Conservation (phyloP, 495 filamentous ascomycete species). For the Aspergillus carlsbadensis region DNA sequence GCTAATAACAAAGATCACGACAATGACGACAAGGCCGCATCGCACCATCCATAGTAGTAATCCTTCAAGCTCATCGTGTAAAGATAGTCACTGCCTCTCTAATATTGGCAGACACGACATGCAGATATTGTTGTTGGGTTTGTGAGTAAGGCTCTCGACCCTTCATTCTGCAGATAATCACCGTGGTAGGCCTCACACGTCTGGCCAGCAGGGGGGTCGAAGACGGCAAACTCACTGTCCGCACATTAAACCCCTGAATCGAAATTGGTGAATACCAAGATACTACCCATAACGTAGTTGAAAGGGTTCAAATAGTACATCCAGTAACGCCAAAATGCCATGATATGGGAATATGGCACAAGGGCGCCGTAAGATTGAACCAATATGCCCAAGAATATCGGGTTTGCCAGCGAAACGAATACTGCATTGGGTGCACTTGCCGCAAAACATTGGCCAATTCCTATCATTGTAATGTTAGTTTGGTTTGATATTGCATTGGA, state of each 20-base stretch:
- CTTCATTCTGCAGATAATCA: conserved; percentile 47
- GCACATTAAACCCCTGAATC: conserved; percentile 57
- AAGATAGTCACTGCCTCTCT: conserved; percentile 38
- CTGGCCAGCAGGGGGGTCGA: conserved; percentile 49
- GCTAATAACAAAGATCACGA: conserved; percentile 45
- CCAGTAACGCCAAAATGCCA: conserved; percentile 69
- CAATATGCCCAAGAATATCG: conserved; percentile 57
- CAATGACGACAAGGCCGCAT: conserved; percentile 42
- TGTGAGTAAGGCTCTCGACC: conserved; percentile 52
- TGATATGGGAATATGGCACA: conserved; percentile 49
- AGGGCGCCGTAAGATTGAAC: conserved; percentile 59
- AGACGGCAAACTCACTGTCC: conserved; percentile 53
- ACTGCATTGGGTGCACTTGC: conserved; percentile 58
- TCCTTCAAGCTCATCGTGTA: conserved; percentile 36
- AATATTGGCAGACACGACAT: conserved; percentile 61
- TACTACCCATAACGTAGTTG: conserved; percentile 62
- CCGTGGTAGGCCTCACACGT: conserved; percentile 57
- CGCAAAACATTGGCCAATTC: conserved; percentile 63
- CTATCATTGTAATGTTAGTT: too few relatives aligned
- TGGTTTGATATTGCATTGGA: too few relatives aligned
- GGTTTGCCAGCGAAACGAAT: conserved; percentile 52
- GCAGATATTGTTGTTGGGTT: conserved; percentile 49
- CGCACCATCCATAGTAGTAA: conserved; percentile 48
- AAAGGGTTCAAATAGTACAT: conserved; percentile 72
- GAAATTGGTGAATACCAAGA: conserved; percentile 57